These are phyloP conservation scores for Geotrichum europaeum DNA, from an alignment of 1,139 yeast genomes.

Conservation along the genomic window DNA sequence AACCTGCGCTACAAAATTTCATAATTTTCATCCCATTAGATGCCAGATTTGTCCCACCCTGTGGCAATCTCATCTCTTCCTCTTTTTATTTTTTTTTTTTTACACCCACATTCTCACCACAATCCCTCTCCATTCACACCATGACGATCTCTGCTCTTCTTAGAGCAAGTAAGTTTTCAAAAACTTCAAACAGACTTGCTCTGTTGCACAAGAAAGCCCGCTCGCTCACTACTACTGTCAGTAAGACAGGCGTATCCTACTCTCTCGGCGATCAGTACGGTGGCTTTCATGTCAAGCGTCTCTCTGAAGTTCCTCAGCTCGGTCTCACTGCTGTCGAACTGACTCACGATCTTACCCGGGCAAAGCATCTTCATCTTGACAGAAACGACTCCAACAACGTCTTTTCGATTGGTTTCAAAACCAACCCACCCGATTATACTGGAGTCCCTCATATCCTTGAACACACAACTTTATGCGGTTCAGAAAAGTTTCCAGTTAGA, in stretches of 20 bases:
- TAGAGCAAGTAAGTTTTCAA: slow-evolving; percentile 6
- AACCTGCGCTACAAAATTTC: not conserved
- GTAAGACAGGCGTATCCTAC: slow-evolving; percentile 25
- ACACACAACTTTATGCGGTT: slow-evolving; percentile 94
- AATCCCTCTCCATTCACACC: not conserved
- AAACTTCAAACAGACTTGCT: not conserved
- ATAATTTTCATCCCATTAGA: not conserved
- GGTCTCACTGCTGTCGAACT: slow-evolving; percentile 73
- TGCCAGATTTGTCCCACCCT: not conserved
- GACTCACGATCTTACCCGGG: slow-evolving; percentile 60
- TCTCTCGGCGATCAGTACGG: slow-evolving; percentile 54
- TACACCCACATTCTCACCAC: not conserved
- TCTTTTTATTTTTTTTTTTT: not conserved
- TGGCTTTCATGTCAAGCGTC: slow-evolving; percentile 60
- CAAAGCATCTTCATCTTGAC: slow-evolving; percentile 80
- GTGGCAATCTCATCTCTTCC: not conserved
- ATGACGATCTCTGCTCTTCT: slow-evolving; percentile 10
- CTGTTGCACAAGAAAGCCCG: slow-evolving; percentile 5
- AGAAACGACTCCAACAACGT: slow-evolving; percentile 71
- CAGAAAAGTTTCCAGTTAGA: slow-evolving; percentile 81
- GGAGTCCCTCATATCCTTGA: slow-evolving; percentile 96
- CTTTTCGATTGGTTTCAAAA: slow-evolving; percentile 83
- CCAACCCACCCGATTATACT: slow-evolving; percentile 87
- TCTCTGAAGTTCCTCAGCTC: slow-evolving; percentile 71
- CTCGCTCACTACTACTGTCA: slow-evolving; percentile 1